These are phyloP conservation scores for Fusarium proliferatum DNA, from an alignment of 2,329 filamentous ascomycete genomes.

Conservation along the genomic window DNA sequence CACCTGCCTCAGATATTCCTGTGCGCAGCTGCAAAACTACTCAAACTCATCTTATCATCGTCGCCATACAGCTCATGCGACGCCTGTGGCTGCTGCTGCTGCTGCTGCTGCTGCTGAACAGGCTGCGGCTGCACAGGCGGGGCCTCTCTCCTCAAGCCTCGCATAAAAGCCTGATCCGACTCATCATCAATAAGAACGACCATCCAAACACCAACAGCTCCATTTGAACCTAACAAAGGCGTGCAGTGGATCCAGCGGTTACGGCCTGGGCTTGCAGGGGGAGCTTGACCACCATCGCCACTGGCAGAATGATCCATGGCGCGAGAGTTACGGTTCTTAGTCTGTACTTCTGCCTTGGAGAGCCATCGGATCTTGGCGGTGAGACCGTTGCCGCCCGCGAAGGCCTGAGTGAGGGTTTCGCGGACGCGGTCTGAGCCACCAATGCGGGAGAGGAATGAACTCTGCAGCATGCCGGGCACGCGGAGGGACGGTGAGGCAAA, in stretches of 20 bases:
- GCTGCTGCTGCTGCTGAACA: background rate
- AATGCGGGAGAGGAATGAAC: conserved; percentile 65
- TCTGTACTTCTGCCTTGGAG: conserved; percentile 22
- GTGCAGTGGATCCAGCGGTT: conserved; percentile 83
- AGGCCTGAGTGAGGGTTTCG: conserved; percentile 65
- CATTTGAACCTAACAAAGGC: conserved; percentile 73
- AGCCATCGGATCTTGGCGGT: conserved; percentile 82
- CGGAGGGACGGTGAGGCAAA: conserved; percentile 76
- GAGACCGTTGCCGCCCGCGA: conserved; percentile 75
- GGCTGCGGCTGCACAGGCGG: conserved; percentile 25
- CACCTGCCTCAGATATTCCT: background rate
- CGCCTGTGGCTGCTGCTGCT: background rate
- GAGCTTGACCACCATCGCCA: conserved; percentile 47
- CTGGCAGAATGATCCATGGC: conserved; percentile 43
- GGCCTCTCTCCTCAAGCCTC: conserved; percentile 19
- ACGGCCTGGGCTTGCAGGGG: conserved; percentile 56
- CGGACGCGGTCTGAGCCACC: conserved; percentile 61
- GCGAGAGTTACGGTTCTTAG: conserved; percentile 10
- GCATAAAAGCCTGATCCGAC: conserved; percentile 23
- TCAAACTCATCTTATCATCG: conserved; percentile 36
- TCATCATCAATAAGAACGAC: conserved; percentile 78
- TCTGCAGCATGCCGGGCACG: conserved; percentile 74
- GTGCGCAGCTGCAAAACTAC: conserved; percentile 39
- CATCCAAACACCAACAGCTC: conserved; percentile 82
- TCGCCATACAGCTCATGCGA: conserved; percentile 2